These are phyloP conservation scores for Diaporthe velutina DNA, from an alignment of 2,329 filamentous ascomycete species.

Conservation along the genomic window DNA sequence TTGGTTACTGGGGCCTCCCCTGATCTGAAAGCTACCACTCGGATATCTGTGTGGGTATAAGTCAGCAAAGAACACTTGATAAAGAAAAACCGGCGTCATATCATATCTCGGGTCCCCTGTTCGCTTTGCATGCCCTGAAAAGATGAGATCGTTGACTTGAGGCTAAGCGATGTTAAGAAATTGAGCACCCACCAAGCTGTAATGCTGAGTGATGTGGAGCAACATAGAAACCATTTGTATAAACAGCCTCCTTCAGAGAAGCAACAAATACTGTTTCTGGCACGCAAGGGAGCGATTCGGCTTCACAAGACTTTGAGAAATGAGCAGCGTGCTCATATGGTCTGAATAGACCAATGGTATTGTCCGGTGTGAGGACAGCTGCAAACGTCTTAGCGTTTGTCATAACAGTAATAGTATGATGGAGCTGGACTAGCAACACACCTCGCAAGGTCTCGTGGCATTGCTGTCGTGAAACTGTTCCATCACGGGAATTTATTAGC, in stretches of 20 bases:
- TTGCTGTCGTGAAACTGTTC: too few relatives aligned
- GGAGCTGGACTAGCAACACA: not conserved
- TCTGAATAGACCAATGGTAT: not conserved
- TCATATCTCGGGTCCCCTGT: too few relatives aligned
- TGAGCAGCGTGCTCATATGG: conserved; percentile 2
- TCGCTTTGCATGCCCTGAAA: too few relatives aligned
- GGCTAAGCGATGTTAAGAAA: not conserved
- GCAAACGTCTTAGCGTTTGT: not conserved
- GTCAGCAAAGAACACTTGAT: too few relatives aligned
- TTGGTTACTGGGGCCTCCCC: not conserved
- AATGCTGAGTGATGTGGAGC: not conserved
- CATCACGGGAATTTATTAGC: not conserved
- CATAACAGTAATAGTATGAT: fast-evolving
- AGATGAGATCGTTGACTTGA: too few relatives aligned
- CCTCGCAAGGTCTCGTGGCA: not conserved
- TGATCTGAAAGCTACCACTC: not conserved
- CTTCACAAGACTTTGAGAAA: not conserved
- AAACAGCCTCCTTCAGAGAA: not conserved
- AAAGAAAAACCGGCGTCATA: too few relatives aligned
- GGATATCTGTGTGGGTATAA: not conserved
- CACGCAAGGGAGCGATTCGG: not conserved
- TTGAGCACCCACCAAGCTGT: not conserved
- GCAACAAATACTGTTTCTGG: not conserved
- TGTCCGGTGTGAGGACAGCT: not conserved
- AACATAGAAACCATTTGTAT: conserved; percentile 1